These are phyloP conservation scores for Peterozyma xylosa DNA, from an alignment of 805 yeast genomes.

Conservation along the genomic window DNA sequence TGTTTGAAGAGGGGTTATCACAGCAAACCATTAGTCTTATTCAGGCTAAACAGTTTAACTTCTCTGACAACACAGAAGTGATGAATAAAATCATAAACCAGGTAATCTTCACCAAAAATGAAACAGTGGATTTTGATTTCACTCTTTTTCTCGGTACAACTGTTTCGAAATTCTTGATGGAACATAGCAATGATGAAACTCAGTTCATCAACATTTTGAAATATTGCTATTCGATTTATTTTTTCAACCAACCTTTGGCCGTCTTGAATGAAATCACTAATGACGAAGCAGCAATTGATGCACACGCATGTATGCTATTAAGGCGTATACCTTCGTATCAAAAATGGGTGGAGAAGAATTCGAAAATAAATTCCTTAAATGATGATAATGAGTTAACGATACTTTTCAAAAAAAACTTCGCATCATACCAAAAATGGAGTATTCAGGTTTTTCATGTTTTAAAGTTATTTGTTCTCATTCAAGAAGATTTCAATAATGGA, in stretches of 20 bases:
- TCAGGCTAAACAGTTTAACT: slow-evolving; percentile 17
- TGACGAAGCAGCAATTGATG: slow-evolving; percentile 3
- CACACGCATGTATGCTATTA: not conserved
- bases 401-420: slow-evolving; percentile 3
- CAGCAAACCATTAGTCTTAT: slow-evolving; percentile 14
- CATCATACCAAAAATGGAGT: slow-evolving; percentile 1
- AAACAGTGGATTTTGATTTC: slow-evolving; percentile 1
- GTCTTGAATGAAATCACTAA: slow-evolving; percentile 3
- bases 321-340: slow-evolving; percentile 4
- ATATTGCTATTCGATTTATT: slow-evolving; percentile 7
- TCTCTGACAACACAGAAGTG: slow-evolving; percentile 23
- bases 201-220: slow-evolving; percentile 5
- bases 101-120: slow-evolving; percentile 18
- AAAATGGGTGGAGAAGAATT: not conserved
- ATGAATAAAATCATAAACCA: slow-evolving; percentile 23
- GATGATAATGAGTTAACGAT: not conserved
- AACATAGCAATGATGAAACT: slow-evolving; percentile 22
- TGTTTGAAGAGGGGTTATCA: slow-evolving; percentile 25
- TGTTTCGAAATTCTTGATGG: slow-evolving; percentile 33
- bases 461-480: slow-evolving; percentile 2
- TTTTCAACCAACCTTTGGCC: slow-evolving; percentile 7
- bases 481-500: not conserved
- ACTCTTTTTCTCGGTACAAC: slow-evolving; percentile 26
- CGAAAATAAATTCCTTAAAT: not conserved
- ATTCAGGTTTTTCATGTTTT: slow-evolving; percentile 2